phyloP scores from a whole-genome alignment of 2,329 filamentous ascomycete genomes.

The Ascochyta fabae region DNA sequence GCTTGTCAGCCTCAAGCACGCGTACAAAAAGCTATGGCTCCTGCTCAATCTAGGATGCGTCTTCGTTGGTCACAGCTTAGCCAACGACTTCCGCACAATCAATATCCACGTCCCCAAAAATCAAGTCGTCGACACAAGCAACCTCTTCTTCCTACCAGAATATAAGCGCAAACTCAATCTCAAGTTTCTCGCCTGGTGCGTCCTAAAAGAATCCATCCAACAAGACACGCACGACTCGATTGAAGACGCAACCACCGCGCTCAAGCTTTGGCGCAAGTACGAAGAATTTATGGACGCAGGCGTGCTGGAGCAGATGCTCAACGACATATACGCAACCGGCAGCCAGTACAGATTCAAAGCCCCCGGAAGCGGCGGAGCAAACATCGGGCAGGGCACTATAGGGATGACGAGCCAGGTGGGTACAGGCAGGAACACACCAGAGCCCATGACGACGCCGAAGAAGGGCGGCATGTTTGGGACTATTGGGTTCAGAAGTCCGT shows the following conservation, averaged over 20 bases:
- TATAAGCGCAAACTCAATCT: conserved; percentile 87
- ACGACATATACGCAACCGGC: conserved; percentile 80
- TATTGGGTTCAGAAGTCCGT: conserved; percentile 47
- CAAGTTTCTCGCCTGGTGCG: conserved; percentile 84
- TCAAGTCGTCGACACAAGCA: conserved; percentile 93
- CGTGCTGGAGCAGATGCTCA: conserved; percentile 79
- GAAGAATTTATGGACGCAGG: conserved; percentile 87
- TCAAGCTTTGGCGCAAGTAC: conserved; percentile 89
- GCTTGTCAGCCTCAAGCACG: conserved; percentile 84
- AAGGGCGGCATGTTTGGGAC: conserved; percentile 48
- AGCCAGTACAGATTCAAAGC: conserved; percentile 57
- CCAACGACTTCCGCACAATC: conserved; percentile 95
- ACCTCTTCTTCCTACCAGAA: conserved; percentile 83
- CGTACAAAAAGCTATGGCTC: conserved; percentile 98
- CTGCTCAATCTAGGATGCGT: conserved; percentile 91
- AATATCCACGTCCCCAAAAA: conserved; percentile 93
- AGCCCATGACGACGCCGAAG: conserved; percentile 61
- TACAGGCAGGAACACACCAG: conserved; percentile 61
- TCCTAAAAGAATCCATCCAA: conserved; percentile 94
- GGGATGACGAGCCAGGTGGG: conserved; percentile 7
- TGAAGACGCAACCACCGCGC: conserved; percentile 89
- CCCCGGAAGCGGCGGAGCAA: conserved; percentile 34
- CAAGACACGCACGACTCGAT: conserved; percentile 92
- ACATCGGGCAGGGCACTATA: conserved; percentile 12
- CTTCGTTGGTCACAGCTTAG: conserved; percentile 91